Evolutionary conservation across 2,329 filamentous ascomycete genomes (phyloP).

Genomic region (Penicillium thymicola): DNA sequence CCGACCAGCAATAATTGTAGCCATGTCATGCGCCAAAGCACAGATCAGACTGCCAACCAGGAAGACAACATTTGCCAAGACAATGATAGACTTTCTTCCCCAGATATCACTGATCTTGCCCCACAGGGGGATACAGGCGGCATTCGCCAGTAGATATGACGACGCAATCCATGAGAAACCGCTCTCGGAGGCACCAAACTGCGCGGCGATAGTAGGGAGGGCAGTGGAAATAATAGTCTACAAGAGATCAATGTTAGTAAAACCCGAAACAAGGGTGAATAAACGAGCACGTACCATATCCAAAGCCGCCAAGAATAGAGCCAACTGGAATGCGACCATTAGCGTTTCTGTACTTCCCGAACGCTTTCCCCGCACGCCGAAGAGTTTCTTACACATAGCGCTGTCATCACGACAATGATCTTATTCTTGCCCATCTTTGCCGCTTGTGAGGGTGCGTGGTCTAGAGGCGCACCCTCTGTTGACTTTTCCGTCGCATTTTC

Average conservation of each 20-base stretch:
- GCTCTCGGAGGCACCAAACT: constrained; percentile 43
- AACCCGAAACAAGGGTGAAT: not conserved
- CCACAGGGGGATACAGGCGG: constrained; percentile 55
- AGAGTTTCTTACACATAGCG: constrained; percentile 36
- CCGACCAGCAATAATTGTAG: constrained; percentile 61
- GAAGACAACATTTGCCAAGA: constrained; percentile 60
- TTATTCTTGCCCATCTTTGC: constrained; percentile 41
- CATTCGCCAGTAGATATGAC: constrained; percentile 46
- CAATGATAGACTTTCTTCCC: constrained; percentile 61
- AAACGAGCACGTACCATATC: constrained; percentile 48
- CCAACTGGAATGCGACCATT: constrained; percentile 42
- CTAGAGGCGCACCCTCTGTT: constrained; percentile 23
- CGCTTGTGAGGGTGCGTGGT: constrained; percentile 37
- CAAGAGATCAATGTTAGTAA: not conserved
- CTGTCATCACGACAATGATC: constrained; percentile 41
- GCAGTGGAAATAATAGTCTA: constrained; percentile 47
- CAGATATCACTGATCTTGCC: constrained; percentile 66
- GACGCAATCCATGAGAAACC: constrained; percentile 50
- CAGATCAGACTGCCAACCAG: constrained; percentile 61
- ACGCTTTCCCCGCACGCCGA: not conserved
- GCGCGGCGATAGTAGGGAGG: constrained; percentile 43
- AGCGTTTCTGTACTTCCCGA: constrained; percentile 6
- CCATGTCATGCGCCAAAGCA: constrained; percentile 55
- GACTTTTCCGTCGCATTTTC: constrained; percentile 18
- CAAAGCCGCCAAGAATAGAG: constrained; percentile 58